A percentile compares a stretch with the other conserved stretches of the same genome.
These are phyloP conservation scores for Camellia lanceoleosa DNA, from an alignment of 148 eudicot species.

Conservation along the genomic window DNA sequence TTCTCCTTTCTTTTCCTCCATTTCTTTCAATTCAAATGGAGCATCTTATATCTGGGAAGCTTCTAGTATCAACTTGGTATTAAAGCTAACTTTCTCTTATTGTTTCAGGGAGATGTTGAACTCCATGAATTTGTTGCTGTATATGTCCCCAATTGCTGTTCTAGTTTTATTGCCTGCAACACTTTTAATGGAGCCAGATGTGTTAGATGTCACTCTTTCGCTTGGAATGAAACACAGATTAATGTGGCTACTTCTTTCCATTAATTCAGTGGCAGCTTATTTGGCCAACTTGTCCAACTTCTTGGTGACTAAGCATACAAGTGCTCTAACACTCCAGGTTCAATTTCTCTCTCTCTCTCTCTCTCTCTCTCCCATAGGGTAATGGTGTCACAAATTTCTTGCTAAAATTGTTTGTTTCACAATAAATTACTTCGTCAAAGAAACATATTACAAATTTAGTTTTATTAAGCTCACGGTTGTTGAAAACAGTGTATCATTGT, in stretches of 20 bases:
- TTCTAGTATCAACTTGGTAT: neutral
- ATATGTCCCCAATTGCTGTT: slow-evolving; percentile 56
- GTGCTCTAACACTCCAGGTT: slow-evolving; percentile 98
- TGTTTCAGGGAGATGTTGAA: slow-evolving; percentile 22
- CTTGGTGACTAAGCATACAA: slow-evolving; percentile 95
- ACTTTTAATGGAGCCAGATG: slow-evolving; percentile 91
- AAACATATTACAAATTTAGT: neutral
- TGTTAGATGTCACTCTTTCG: slow-evolving; percentile 49
- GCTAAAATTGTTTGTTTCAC: slow-evolving; percentile 10
- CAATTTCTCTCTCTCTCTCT: slow-evolving; percentile 23
- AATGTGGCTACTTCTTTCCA: slow-evolving; percentile 70
- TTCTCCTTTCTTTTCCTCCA: no score
- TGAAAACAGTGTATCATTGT: neutral
- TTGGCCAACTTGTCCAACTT: slow-evolving; percentile 93
- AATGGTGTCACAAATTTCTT: neutral
- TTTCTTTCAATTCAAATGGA: neutral
- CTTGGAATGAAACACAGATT: slow-evolving; percentile 59
- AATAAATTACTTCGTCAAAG: neutral
- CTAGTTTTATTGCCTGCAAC: slow-evolving; percentile 76
- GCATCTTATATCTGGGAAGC: slow-evolving; percentile 7
- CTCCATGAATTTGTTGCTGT: slow-evolving; percentile 26
- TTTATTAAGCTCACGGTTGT: neutral
- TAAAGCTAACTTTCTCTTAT: neutral
- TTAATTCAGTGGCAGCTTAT: slow-evolving; percentile 88
- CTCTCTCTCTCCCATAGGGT: slow-evolving; percentile 7